phyloP scores from a whole-genome alignment of 2,329 filamentous ascomycete species.

The Aspergillus sp. region DNA sequence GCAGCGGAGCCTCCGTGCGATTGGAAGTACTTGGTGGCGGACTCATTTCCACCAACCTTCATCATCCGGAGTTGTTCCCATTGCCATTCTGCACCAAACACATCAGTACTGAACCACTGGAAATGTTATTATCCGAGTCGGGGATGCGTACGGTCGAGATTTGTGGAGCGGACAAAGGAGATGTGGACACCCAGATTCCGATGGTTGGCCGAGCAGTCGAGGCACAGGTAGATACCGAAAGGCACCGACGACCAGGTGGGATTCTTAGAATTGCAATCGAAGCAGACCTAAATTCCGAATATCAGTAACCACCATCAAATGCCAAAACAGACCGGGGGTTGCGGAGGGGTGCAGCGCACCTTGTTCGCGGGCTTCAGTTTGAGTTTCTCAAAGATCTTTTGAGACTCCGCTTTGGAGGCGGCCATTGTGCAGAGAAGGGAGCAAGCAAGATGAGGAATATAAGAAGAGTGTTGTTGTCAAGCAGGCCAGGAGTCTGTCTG shows the following conservation, averaged over 20 bases:
- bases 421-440: constrained; percentile 41
- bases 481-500: constrained; percentile 3
- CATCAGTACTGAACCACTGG: constrained; percentile 15
- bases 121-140: neutral
- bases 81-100: constrained; percentile 68
- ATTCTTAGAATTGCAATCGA: constrained; percentile 96
- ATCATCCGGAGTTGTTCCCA: constrained; percentile 96
- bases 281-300: constrained; percentile 66
- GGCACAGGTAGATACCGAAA: constrained; percentile 94
- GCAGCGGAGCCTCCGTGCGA: constrained; percentile 90
- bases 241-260: constrained; percentile 98
- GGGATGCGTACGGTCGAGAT: constrained; percentile 79
- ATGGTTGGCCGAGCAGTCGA: constrained; percentile 96
- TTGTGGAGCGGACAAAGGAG: constrained; percentile 96
- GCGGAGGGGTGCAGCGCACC: constrained; percentile 48
- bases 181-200: constrained; percentile 97
- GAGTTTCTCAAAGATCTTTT: constrained; percentile 95
- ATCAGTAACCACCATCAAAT: neutral
- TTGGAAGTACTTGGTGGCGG: constrained; percentile 96
- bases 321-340: constrained; percentile 4
- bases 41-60: constrained; percentile 98
- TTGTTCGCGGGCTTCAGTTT: constrained; percentile 94
- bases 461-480: neutral
- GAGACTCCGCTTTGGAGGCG: constrained; percentile 89
- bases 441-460: constrained; percentile 4